Conservation (phyloP, 441 rosid species). For the Adansonia grandidieri region DNA sequence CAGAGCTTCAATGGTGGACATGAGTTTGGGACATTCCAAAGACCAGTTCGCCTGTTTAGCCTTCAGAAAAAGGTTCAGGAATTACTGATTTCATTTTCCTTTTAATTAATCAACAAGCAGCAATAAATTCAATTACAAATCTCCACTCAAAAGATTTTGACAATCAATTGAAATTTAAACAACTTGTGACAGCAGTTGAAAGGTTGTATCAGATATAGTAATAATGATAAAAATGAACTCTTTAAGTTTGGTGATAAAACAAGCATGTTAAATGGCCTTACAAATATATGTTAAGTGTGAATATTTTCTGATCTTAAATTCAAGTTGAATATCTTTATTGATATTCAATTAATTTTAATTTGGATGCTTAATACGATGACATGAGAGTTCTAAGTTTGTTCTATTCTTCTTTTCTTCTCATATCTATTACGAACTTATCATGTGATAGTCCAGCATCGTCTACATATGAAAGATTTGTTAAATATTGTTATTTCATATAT, state of each 20-base stretch:
- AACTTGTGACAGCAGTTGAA: neutral
- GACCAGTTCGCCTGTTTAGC: conserved; percentile 34
- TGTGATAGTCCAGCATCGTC: too few relatives aligned
- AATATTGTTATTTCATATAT: too few relatives aligned
- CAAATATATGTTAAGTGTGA: too few relatives aligned
- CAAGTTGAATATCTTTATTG: too few relatives aligned
- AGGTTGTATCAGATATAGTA: neutral
- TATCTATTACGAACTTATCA: too few relatives aligned
- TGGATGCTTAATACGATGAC: too few relatives aligned
- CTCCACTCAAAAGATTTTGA: neutral
- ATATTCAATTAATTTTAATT: too few relatives aligned
- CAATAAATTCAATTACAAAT: neutral
- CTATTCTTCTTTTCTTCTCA: too few relatives aligned
- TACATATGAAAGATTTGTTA: too few relatives aligned
- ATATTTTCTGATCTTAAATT: too few relatives aligned
- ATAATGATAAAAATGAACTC: neutral
- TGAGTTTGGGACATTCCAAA: conserved; percentile 65
- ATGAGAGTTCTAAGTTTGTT: too few relatives aligned
- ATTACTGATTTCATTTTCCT: neutral
- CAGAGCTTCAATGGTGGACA: conserved; percentile 61
- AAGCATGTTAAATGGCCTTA: neutral
- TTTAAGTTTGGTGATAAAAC: neutral
- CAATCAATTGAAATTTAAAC: neutral
- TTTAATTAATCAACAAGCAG: neutral
- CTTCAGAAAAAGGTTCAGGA: neutral